phyloP scores from a whole-genome alignment of 345 rosid genomes.

The Corymbia maculata region DNA sequence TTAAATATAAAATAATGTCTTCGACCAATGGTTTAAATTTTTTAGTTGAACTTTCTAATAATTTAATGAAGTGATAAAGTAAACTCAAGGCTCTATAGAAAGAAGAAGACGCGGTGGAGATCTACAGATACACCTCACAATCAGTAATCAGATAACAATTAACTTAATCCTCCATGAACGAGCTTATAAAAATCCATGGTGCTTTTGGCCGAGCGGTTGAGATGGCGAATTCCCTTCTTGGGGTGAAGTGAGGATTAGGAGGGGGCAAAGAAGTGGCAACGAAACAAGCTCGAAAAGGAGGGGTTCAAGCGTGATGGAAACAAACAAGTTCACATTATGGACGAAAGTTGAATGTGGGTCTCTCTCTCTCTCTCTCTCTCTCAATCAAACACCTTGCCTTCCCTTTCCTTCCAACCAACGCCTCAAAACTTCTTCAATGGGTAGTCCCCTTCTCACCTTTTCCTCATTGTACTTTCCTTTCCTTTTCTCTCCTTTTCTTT shows the following conservation, averaged over 20 bases:
- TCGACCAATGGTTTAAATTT: neutral
- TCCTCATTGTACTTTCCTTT: neutral
- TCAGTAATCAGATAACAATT: neutral
- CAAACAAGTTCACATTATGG: neutral
- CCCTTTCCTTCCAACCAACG: neutral
- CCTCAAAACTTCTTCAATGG: neutral
- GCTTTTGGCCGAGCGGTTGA: neutral
- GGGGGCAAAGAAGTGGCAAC: neutral
- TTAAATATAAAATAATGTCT: fast-evolving
- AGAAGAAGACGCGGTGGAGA: neutral
- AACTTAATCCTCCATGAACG: neutral
- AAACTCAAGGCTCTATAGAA: neutral
- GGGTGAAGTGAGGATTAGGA: neutral
- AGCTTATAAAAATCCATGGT: neutral
- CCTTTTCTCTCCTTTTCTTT: no score
- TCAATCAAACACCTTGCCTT: neutral
- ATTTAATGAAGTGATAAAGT: neutral
- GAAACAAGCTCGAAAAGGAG: neutral
- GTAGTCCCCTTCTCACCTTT: neutral
- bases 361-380: neutral
- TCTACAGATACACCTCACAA: neutral
- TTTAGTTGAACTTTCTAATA: no score
- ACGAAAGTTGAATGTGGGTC: neutral
- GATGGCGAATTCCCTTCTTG: neutral
- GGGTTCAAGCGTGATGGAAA: neutral